These are phyloP conservation scores for Avena eriantha DNA, from an alignment of 176 grass and related monocot species.

Conservation along the genomic window DNA sequence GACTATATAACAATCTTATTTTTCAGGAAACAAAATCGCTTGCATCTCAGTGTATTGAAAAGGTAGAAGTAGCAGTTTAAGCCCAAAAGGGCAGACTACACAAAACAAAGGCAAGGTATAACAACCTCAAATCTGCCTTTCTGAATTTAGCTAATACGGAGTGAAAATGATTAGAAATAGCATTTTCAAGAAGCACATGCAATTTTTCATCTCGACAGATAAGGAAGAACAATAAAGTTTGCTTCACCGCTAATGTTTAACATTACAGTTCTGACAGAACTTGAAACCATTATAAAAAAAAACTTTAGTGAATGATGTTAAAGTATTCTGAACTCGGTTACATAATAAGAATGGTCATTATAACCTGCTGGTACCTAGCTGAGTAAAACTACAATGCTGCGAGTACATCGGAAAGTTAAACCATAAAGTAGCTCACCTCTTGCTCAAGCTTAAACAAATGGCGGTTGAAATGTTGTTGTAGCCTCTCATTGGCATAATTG, in stretches of 20 bases:
- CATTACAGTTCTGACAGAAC: slow-evolving; percentile 15
- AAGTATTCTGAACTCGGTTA: background rate
- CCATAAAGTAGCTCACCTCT: slow-evolving; percentile 57
- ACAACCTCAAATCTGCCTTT: background rate
- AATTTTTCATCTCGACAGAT: slow-evolving; percentile 15
- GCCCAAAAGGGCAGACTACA: no score
- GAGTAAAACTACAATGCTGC: slow-evolving; percentile 14
- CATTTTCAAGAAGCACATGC: slow-evolving; percentile 19
- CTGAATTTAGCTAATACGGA: slow-evolving; percentile 23
- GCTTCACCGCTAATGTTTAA: background rate
- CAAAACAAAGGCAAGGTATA: background rate
- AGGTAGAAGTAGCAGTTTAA: no score
- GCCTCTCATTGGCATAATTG: slow-evolving; percentile 98
- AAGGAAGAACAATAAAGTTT: slow-evolving; percentile 24
- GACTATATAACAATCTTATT: background rate
- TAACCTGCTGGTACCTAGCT: background rate
- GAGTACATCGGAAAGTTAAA: slow-evolving; percentile 28
- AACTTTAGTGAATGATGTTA: background rate
- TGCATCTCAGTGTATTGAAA: no score
- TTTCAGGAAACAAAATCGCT: no score
- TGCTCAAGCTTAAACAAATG: slow-evolving; percentile 99
- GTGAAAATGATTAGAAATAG: background rate
- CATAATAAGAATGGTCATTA: slow-evolving; percentile 6
- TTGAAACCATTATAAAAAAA: background rate
- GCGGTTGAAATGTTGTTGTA: slow-evolving; percentile 98